Evolutionary conservation across 2,329 filamentous ascomycete species (phyloP), one percentile per base, ranked within the genome.

Genomic region (Lasiodiplodia gonubiensis): DNA sequence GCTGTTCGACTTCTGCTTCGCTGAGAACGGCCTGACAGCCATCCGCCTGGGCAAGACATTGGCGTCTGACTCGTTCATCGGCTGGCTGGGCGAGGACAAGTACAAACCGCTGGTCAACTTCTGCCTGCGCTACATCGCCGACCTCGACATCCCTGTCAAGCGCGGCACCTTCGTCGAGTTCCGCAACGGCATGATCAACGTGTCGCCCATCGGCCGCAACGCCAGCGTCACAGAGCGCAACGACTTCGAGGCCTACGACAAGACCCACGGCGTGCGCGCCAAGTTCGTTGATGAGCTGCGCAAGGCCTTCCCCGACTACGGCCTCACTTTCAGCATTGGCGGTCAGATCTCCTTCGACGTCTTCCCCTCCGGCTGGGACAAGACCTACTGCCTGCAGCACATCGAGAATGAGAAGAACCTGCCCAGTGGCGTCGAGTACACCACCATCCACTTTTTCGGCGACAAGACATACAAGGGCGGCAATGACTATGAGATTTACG

Each of bases 281-380:
- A 90, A 86, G 74, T 89, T 99, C 76, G 91, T 98, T 68, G 86
- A 85, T 71, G 87, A 86, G 70, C 84, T 98, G 76, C 90, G 88
- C 81, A 89, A 94, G 81, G 86, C 90, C 74, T 98, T 99, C 80
- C 86, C 88, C 1, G 89, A 97, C 79, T 84, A 92, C 70, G 93
- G 92, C 42, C 84, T 98, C 74, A 97, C 92, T 87, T 97, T 91
- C 85, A 94, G 93, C 70, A 97, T 99, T 74, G 95, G 95, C 73
- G 95, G 95, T 64, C 93, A 97, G 78, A 97, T 99, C 81, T 97
- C 94, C 69, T 99, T 99, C 80, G 95, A 99, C 78, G 92, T 98
- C 75, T 99, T 99, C 86, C 95, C 95, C 71, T 88, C 85, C 2
- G 95, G 95, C 76, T 99, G 95, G 95, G 95, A 99, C 84, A 99